phyloP scores from a whole-genome alignment of 441 rosid species.

The Dalechampia spathulata region DNA sequence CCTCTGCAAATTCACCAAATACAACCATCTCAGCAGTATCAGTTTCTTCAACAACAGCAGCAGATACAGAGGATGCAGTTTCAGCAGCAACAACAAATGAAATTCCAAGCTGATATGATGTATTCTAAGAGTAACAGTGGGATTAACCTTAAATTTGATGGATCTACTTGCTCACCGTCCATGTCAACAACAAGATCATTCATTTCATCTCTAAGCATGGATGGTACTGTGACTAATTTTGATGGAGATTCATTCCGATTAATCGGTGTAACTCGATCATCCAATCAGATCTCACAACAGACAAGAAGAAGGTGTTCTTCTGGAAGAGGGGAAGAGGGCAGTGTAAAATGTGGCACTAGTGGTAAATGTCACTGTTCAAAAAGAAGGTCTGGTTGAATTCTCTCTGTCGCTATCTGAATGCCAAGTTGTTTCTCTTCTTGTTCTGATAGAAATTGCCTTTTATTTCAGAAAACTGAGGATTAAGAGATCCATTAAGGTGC shows the following conservation, averaged over 20 bases:
- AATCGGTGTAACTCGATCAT: conserved; percentile 43
- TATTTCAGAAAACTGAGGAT: conserved; percentile 48
- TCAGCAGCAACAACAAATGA: conserved; percentile 48
- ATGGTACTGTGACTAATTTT: conserved; percentile 44
- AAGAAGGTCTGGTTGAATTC: conserved; percentile 36
- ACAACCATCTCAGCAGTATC: conserved; percentile 33
- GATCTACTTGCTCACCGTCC: conserved; percentile 53
- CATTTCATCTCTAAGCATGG: conserved; percentile 59
- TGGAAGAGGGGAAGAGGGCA: conserved; percentile 57
- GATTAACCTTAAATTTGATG: conserved; percentile 45
- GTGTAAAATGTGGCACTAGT: conserved; percentile 42
- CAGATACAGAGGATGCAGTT: conserved; percentile 37
- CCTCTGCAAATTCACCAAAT: conserved; percentile 34
- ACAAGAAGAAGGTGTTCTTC: conserved; percentile 50
- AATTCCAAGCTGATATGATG: conserved; percentile 56
- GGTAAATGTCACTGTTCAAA: conserved; percentile 64
- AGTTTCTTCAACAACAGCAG: conserved; percentile 34
- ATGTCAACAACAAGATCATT: conserved; percentile 55
- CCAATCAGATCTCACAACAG: conserved; percentile 46
- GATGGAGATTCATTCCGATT: conserved; percentile 49
- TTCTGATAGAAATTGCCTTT: neutral
- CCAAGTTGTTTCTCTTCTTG: no score
- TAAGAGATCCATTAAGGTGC: conserved; percentile 61
- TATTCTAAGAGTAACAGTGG: conserved; percentile 55
- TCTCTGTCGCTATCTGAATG: no score